These are phyloP conservation scores for Ophiostoma novo-ulmi DNA, from an alignment of 2,329 filamentous ascomycete species.

Conservation along the genomic window DNA sequence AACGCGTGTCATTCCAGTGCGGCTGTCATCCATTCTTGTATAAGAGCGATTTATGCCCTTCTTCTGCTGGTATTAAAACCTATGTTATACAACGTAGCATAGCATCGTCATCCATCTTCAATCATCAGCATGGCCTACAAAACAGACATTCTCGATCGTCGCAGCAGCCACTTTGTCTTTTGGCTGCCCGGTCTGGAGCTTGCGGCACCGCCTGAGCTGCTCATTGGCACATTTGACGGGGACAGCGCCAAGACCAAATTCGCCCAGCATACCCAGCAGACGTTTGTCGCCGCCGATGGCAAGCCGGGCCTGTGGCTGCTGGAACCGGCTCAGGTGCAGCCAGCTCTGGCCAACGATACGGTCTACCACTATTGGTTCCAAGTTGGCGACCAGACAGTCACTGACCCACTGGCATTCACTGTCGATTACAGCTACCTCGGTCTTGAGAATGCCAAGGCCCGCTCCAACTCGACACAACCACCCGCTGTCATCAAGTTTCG, in stretches of 20 bases:
- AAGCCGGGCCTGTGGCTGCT: constrained; percentile 42
- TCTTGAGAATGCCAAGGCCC: constrained; percentile 10
- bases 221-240: background rate
- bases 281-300: constrained; percentile 41
- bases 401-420: background rate
- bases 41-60: background rate
- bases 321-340: constrained; percentile 29
- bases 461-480: constrained; percentile 26
- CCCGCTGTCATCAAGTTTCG: constrained; percentile 28
- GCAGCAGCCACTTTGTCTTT: constrained; percentile 26
- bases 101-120: background rate
- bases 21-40: background rate
- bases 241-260: background rate
- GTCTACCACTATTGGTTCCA: constrained; percentile 7
- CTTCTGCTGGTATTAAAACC: background rate
- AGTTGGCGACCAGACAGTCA: background rate
- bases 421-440: constrained; percentile 3
- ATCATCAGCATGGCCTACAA: constrained; percentile 17
- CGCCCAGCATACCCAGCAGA: constrained; percentile 22
- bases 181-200: constrained; percentile 28
- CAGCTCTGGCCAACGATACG: background rate
- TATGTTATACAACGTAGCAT: background rate
- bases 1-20: background rate
- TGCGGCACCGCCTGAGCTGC: constrained; percentile 18
- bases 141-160: constrained; percentile 26